Percentiles rank a stretch among this genome's conserved stretches.
Evolutionary conservation across 2,329 filamentous ascomycete genomes (phyloP).

Genomic region (Fusarium albidum): DNA sequence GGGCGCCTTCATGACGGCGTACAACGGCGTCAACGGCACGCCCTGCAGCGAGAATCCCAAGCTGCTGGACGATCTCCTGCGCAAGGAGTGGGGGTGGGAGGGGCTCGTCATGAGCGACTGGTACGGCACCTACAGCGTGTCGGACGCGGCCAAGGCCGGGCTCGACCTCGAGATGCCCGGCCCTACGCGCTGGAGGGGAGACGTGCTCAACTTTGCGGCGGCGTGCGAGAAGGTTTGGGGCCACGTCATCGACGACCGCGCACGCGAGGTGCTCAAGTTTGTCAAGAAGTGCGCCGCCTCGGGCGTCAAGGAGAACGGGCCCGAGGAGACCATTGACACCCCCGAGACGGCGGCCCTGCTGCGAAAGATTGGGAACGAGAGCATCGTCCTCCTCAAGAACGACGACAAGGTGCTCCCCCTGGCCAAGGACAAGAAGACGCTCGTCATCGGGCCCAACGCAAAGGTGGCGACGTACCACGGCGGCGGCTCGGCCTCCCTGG

Average conservation of each 20-base stretch:
- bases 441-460: slow-evolving; percentile 66
- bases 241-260: slow-evolving; percentile 65
- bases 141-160: slow-evolving; percentile 58
- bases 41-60: slow-evolving; percentile 63
- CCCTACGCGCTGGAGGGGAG: slow-evolving; percentile 59
- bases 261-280: slow-evolving; percentile 64
- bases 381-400: slow-evolving; percentile 79
- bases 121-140: slow-evolving; percentile 65
- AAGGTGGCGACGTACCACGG: slow-evolving; percentile 67
- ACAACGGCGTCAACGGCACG: slow-evolving; percentile 66
- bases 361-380: slow-evolving; percentile 71
- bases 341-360: slow-evolving; percentile 70
- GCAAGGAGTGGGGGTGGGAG: slow-evolving; percentile 65
- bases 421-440: slow-evolving; percentile 67
- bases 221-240: slow-evolving; percentile 64
- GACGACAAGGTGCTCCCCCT: slow-evolving; percentile 69
- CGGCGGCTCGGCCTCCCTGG: slow-evolving; percentile 69
- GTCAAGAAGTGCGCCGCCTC: slow-evolving; percentile 64
- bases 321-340: slow-evolving; percentile 64
- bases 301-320: slow-evolving; percentile 62
- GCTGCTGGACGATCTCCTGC: slow-evolving; percentile 59
- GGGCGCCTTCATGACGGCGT: slow-evolving; percentile 65
- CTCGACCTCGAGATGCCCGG: slow-evolving; percentile 70
- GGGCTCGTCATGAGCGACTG: slow-evolving; percentile 68
- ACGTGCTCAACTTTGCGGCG: slow-evolving; percentile 59